Percentiles rank a stretch among this genome's conserved stretches.
Evolutionary conservation across 306 rosid genomes (phyloP).

Genomic region (Begonia peltatifolia): DNA sequence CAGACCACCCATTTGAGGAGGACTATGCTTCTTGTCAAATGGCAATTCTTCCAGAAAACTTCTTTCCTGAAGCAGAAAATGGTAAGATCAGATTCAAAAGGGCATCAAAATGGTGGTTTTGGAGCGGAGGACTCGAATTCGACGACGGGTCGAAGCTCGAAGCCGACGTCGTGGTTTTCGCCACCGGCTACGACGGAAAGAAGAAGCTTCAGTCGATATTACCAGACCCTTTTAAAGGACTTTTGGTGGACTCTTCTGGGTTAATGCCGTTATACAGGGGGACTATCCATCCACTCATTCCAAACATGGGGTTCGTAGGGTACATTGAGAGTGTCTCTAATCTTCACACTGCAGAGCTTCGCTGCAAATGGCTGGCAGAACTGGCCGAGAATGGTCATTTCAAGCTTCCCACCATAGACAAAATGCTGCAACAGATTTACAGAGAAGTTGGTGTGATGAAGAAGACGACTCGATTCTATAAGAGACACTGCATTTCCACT

Average conservation of each 20-base stretch:
- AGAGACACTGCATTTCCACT: conserved; percentile 46
- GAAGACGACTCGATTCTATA: conserved; percentile 34
- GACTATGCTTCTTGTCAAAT: conserved; percentile 60
- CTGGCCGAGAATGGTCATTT: conserved; percentile 26
- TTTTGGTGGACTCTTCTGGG: conserved; percentile 26
- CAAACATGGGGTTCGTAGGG: conserved; percentile 51
- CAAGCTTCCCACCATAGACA: conserved; percentile 33
- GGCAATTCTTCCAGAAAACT: conserved; percentile 48
- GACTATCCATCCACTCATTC: conserved; percentile 40
- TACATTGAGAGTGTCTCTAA: conserved; percentile 48
- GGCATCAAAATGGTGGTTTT: conserved; percentile 45
- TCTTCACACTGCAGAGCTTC: conserved; percentile 37
- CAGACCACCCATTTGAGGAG: conserved; percentile 51
- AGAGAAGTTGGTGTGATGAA: conserved; percentile 34
- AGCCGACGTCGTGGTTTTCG: conserved; percentile 46
- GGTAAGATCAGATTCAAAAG: conserved; percentile 32
- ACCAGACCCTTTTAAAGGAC: conserved; percentile 39
- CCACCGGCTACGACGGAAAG: conserved; percentile 46
- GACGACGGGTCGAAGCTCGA: conserved; percentile 38
- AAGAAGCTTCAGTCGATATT: conserved; percentile 31
- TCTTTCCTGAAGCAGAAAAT: conserved; percentile 42
- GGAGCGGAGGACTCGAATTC: conserved; percentile 35
- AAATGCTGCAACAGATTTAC: conserved; percentile 25
- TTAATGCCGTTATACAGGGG: conserved; percentile 47
- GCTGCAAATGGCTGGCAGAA: conserved; percentile 38